phyloP scores from a whole-genome alignment of 2,329 filamentous ascomycete genomes.

The Hypoxylon sp. region DNA sequence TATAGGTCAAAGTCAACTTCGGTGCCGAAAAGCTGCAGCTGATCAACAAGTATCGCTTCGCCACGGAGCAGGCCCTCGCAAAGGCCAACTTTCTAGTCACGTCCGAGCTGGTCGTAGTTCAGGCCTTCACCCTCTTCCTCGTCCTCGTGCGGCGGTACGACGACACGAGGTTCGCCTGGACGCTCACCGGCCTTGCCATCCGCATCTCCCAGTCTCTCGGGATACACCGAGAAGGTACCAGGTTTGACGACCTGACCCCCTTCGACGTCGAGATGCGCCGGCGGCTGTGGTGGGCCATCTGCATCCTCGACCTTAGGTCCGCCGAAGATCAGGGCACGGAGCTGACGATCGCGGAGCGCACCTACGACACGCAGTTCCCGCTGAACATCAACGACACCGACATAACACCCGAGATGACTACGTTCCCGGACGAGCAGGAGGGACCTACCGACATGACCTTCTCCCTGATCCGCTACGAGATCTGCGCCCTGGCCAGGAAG shows the following conservation, averaged over 20 bases:
- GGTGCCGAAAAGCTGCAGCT: slow-evolving; percentile 56
- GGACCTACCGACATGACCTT: slow-evolving; percentile 63
- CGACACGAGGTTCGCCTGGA: slow-evolving; percentile 65
- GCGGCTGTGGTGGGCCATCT: slow-evolving; percentile 68
- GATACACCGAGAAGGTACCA: slow-evolving; percentile 64
- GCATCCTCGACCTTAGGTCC: slow-evolving; percentile 65
- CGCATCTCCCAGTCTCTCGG: slow-evolving; percentile 63
- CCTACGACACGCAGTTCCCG: slow-evolving; percentile 62
- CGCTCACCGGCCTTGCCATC: slow-evolving; percentile 68
- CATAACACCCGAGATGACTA: slow-evolving; percentile 55
- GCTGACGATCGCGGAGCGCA: slow-evolving; percentile 54
- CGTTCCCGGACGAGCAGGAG: slow-evolving; percentile 55
- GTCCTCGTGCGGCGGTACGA: slow-evolving; percentile 61
- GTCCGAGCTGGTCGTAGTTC: slow-evolving; percentile 65
- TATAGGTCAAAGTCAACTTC: slow-evolving; percentile 60
- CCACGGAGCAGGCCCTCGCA: slow-evolving; percentile 66
- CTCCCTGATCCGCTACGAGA: slow-evolving; percentile 54
- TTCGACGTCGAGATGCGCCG: slow-evolving; percentile 71
- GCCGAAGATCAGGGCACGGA: slow-evolving; percentile 67
- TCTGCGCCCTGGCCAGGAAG: slow-evolving; percentile 51
- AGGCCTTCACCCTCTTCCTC: slow-evolving; percentile 68
- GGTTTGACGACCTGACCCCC: slow-evolving; percentile 60
- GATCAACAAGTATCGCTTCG: slow-evolving; percentile 59
- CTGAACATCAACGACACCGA: slow-evolving; percentile 66
- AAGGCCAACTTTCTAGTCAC: slow-evolving; percentile 68